phyloP scores from a whole-genome alignment of 2,329 filamentous ascomycete genomes.

The Cladosporium sp. region DNA sequence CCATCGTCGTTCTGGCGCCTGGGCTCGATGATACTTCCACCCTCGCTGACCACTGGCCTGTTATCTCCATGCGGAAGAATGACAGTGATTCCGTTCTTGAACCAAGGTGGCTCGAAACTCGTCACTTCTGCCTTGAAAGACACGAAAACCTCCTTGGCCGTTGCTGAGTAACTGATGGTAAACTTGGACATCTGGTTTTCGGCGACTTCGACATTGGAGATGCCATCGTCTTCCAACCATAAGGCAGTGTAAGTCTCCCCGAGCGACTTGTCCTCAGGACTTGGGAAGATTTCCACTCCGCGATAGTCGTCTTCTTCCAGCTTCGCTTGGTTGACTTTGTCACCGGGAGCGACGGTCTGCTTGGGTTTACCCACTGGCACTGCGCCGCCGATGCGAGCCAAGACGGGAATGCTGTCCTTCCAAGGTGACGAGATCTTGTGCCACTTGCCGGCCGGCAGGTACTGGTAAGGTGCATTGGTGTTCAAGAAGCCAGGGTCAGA shows the following conservation, averaged over 20 bases:
- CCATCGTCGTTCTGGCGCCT: constrained; percentile 21
- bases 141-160: constrained; percentile 41
- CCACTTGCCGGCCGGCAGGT: constrained; percentile 53
- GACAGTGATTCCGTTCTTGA: constrained; percentile 42
- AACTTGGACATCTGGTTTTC: constrained; percentile 36
- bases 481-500: constrained; percentile 56
- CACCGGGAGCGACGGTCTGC: constrained; percentile 50
- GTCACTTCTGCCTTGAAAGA: constrained; percentile 36
- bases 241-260: constrained; percentile 34
- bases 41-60: constrained; percentile 32
- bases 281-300: constrained; percentile 55
- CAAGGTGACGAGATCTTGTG: constrained; percentile 47
- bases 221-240: constrained; percentile 57
- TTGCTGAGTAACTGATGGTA: constrained; percentile 41
- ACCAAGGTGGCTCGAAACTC: constrained; percentile 46
- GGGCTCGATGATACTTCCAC: constrained; percentile 15
- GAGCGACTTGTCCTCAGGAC: constrained; percentile 33
- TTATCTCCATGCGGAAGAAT: constrained; percentile 49
- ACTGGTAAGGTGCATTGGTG: constrained; percentile 56
- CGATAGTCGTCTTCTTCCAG: constrained; percentile 51
- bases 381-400: constrained; percentile 51
- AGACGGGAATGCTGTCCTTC: constrained; percentile 51
- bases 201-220: constrained; percentile 38
- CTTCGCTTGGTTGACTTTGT: constrained; percentile 41
- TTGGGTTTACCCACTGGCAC: constrained; percentile 49